Percentiles rank a stretch among this genome's conserved stretches.
Evolutionary conservation across 331 rosid genomes (phyloP).

Genomic region (Acacia pycnantha): DNA sequence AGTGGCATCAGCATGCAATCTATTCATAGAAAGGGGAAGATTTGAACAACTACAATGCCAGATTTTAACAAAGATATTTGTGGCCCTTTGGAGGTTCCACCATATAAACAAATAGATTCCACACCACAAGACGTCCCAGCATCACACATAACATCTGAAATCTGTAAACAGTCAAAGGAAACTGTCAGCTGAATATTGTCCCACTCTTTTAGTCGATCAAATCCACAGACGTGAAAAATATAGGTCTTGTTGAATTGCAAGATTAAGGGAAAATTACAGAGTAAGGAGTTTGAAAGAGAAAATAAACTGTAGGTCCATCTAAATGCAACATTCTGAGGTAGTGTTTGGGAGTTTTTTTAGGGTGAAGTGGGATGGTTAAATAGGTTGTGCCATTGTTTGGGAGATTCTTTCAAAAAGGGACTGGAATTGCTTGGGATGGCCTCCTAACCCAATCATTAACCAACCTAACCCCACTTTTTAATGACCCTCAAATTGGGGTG

Average conservation of each 20-base stretch:
- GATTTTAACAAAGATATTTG: slow-evolving; percentile 82
- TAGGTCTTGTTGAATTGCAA: background rate
- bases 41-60: slow-evolving; percentile 73
- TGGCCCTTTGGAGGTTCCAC: slow-evolving; percentile 91
- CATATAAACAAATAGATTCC: slow-evolving; percentile 72
- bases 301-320: background rate
- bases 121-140: slow-evolving; percentile 88
- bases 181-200: slow-evolving; percentile 9
- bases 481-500: background rate
- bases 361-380: background rate
- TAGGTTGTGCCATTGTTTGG: no score
- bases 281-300: background rate
- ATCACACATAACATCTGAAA: slow-evolving; percentile 81
- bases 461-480: background rate
- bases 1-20: slow-evolving; percentile 18
- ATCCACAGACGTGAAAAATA: background rate
- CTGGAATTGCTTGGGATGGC: background rate
- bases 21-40: slow-evolving; percentile 20
- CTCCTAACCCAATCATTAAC: background rate
- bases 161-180: slow-evolving; percentile 50
- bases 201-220: slow-evolving; percentile 7
- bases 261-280: background rate
- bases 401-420: no score
- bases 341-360: background rate
- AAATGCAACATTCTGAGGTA: background rate